Evolutionary conservation across 2,329 filamentous ascomycete species (phyloP).

Genomic region (Cercospora janseana): DNA sequence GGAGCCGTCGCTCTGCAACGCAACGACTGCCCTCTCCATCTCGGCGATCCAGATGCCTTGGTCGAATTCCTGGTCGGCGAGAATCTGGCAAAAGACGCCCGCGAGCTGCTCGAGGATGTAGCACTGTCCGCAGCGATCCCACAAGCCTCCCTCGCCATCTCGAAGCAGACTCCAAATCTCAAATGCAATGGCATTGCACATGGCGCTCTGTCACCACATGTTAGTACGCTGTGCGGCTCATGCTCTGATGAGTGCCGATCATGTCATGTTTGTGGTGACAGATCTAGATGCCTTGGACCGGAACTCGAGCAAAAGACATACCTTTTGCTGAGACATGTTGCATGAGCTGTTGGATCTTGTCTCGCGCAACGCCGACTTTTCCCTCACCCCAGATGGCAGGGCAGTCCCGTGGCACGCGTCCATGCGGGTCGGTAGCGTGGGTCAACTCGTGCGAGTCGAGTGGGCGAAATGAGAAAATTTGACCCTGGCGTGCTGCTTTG

Average conservation of each 20-base stretch:
- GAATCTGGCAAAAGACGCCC: neutral
- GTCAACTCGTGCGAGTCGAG: neutral
- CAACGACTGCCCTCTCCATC: slow-evolving; percentile 2
- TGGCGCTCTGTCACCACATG: neutral
- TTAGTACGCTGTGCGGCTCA: neutral
- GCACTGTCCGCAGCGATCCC: slow-evolving; percentile 5
- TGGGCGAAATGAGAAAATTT: neutral
- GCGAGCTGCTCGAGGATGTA: slow-evolving; percentile 11
- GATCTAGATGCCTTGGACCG: neutral
- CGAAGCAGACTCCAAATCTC: neutral
- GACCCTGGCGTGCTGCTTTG: neutral
- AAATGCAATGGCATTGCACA: neutral
- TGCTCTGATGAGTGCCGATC: neutral
- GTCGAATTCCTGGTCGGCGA: slow-evolving; percentile 1
- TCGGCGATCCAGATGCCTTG: slow-evolving; percentile 8
- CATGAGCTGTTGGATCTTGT: neutral
- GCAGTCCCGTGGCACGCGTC: too few species aligned
- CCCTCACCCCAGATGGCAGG: too few species aligned
- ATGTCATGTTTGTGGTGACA: neutral
- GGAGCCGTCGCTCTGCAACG: neutral
- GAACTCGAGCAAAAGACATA: neutral
- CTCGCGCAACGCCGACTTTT: too few species aligned
- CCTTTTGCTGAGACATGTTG: neutral
- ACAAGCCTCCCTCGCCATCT: neutral
- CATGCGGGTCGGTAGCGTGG: neutral